These are phyloP conservation scores for Glutinoglossum americanum DNA, from an alignment of 495 filamentous ascomycete species.

Conservation along the genomic window DNA sequence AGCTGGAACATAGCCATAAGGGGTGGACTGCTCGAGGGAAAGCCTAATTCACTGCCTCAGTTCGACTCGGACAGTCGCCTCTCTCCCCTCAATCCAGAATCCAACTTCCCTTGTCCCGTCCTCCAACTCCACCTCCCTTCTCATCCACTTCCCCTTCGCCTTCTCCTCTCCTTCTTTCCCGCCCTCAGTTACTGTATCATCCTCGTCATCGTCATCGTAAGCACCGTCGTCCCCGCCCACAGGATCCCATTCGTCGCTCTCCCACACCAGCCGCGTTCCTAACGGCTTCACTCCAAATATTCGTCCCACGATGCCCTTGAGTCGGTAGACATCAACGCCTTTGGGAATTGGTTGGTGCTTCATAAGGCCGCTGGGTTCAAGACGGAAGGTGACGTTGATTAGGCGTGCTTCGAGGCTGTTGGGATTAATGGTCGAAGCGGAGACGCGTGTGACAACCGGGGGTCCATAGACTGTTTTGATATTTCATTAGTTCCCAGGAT, in stretches of 20 bases:
- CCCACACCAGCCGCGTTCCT: constrained; percentile 44
- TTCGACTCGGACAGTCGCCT: constrained; percentile 50
- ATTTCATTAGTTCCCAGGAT: not conserved
- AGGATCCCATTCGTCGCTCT: constrained; percentile 72
- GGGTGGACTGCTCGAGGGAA: too few species aligned
- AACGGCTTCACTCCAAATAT: constrained; percentile 44
- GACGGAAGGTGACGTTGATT: constrained; percentile 39
- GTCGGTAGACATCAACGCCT: constrained; percentile 52
- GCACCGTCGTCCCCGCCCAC: constrained; percentile 22
- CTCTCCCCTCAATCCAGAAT: constrained; percentile 52
- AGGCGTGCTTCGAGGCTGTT: constrained; percentile 53
- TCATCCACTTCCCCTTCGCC: constrained; percentile 32
- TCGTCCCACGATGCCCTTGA: constrained; percentile 56
- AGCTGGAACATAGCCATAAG: too few species aligned
- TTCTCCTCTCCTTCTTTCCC: constrained; percentile 2
- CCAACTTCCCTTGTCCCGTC: constrained; percentile 65
- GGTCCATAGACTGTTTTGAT: constrained; percentile 31
- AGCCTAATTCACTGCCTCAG: constrained; percentile 6
- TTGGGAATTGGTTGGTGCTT: constrained; percentile 41
- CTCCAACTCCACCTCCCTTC: constrained; percentile 58
- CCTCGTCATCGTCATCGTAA: constrained; percentile 30
- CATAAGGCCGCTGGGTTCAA: constrained; percentile 6
- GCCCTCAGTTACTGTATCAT: not conserved
- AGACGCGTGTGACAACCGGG: constrained; percentile 30
- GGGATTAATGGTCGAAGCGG: constrained; percentile 29